Evolutionary conservation across 208 protist genomes (phyloP).

Genomic region (Leishmania braziliensis): DNA sequence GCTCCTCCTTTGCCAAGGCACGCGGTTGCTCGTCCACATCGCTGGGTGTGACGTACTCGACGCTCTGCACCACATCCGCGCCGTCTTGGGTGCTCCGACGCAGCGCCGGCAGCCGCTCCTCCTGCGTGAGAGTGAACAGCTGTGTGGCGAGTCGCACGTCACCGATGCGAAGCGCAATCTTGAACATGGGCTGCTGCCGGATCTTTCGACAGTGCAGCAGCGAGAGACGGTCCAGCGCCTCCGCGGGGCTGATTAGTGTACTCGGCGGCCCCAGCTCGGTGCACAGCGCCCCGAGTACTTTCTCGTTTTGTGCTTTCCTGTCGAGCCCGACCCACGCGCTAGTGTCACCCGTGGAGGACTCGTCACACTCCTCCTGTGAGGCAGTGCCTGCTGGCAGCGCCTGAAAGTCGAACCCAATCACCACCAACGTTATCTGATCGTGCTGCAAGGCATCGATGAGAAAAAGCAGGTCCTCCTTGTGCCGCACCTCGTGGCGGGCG

Average conservation of each 20-base stretch:
- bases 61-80: conserved; percentile 35
- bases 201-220: conserved; percentile 40
- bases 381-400: conserved; percentile 16
- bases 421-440: conserved; percentile 67
- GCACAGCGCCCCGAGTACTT: conserved; percentile 60
- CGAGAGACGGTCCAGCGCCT: conserved; percentile 40
- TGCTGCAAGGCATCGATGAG: conserved; percentile 48
- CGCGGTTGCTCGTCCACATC: conserved; percentile 1
- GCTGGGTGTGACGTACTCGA: conserved; percentile 26
- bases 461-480: conserved; percentile 60
- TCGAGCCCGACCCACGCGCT: conserved; percentile 17
- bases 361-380: neutral
- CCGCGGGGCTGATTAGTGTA: conserved; percentile 43
- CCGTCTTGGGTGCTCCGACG: conserved; percentile 53
- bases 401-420: conserved; percentile 76
- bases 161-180: conserved; percentile 65
- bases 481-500: conserved; percentile 57
- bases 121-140: conserved; percentile 65
- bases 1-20: conserved; percentile 16
- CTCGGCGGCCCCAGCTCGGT: conserved; percentile 33
- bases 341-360: neutral
- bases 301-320: conserved; percentile 67
- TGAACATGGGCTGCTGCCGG: conserved; percentile 42
- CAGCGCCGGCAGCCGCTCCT: conserved; percentile 61
- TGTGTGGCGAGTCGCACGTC: conserved; percentile 74